Evolutionary conservation across 257 asterid species (phyloP), one percentile per base, ranked within the genome.

Genomic region (Penstemon barbatus): DNA sequence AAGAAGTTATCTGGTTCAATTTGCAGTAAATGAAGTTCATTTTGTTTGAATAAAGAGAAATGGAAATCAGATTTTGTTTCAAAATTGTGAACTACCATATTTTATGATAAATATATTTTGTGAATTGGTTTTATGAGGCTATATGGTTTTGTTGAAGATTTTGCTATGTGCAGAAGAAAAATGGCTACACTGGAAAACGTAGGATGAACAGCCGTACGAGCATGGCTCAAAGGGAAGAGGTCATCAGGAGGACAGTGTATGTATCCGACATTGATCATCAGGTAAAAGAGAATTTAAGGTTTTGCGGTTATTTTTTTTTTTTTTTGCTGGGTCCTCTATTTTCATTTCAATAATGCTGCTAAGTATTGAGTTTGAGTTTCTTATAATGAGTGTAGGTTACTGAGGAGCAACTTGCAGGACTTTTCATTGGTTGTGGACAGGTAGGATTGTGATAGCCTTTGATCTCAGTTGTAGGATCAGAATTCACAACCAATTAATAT

Each of bases 201-300:
- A 80, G 86, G 79, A 80, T 75, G 78, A 85, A 82, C 67, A 81
- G 75, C 74, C 73, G 92, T 71, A 86, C 89, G 18, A 79, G 87
- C 80, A 76, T 83, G 88, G 92, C 92, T 46, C 92, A 88, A 72
- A 78, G 86, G 66, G 92, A 88, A n/a, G 95, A 85, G 5, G 90
- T 88, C 68, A 88, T 88, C 74, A 77, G 84, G 84, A 81, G 92
- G 82, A 88, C 92, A 4, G 92, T 88, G 13, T 88, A 85, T 77
- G 90, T 88, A n/a, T 83, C 95, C 13, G 90, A 85, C 74, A 88
- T 88, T 80, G 95, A 88, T 80, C 89, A 86, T 68, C 95, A 88
- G 88, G 95, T 85, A 69, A 74, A 57, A 6, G 37, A 71, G 71
- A 4, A 13, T 53, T 15, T 39, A 9, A 8, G 12, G 38, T 15